These are phyloP conservation scores for Talaromyces sp. DNA, from an alignment of 2,329 filamentous ascomycete species.

Conservation along the genomic window DNA sequence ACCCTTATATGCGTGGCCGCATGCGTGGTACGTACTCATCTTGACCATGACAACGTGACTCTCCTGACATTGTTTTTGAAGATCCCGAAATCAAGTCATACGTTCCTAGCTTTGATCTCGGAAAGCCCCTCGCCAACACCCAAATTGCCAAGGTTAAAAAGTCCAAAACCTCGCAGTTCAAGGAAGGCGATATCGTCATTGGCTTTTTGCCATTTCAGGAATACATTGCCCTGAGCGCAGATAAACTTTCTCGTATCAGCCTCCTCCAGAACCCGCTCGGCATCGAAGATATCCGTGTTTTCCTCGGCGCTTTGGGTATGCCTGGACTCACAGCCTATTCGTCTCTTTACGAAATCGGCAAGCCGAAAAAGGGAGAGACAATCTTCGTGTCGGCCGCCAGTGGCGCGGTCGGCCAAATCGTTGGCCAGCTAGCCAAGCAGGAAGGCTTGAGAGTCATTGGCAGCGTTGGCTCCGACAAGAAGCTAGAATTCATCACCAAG, in stretches of 20 bases:
- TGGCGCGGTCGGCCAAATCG: conserved; percentile 75
- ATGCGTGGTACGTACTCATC: conserved; percentile 53
- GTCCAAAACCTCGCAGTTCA: conserved; percentile 59
- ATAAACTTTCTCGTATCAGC: conserved; percentile 33
- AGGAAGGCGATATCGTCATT: conserved; percentile 61
- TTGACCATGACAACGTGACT: neutral
- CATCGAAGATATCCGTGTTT: conserved; percentile 50
- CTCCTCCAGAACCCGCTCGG: conserved; percentile 61
- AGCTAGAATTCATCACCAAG: conserved; percentile 67
- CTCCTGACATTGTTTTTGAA: neutral
- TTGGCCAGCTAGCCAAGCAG: conserved; percentile 77
- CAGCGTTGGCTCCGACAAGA: conserved; percentile 72
- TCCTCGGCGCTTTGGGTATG: conserved; percentile 74
- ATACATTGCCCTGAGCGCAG: conserved; percentile 56
- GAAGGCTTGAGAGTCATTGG: conserved; percentile 76
- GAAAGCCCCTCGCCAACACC: conserved; percentile 59
- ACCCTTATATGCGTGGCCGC: conserved; percentile 77
- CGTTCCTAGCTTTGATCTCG: conserved; percentile 55
- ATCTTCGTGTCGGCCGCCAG: conserved; percentile 77
- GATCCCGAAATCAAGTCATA: conserved; percentile 60
- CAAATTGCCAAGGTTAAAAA: conserved; percentile 65
- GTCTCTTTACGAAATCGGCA: conserved; percentile 67
- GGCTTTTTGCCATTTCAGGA: conserved; percentile 59
- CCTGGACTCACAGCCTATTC: conserved; percentile 71
- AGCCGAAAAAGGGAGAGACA: conserved; percentile 71